Evolutionary conservation across 495 filamentous ascomycete species (phyloP).

Genomic region (Talaromyces trachyspermus): DNA sequence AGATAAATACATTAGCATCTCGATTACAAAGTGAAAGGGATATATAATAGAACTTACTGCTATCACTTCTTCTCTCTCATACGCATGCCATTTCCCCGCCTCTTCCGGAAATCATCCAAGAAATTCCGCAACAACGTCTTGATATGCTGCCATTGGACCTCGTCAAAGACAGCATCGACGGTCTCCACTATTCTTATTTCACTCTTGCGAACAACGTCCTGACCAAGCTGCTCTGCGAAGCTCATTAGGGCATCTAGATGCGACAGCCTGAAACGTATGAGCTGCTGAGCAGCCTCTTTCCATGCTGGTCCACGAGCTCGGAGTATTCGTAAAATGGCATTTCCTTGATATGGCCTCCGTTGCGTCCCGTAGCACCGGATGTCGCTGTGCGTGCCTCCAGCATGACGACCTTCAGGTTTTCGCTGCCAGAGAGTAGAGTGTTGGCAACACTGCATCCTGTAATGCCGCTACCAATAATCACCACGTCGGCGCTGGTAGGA

Average conservation of each 20-base stretch:
- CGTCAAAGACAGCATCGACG: neutral
- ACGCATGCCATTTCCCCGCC: neutral
- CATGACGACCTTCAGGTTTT: conserved; percentile 50
- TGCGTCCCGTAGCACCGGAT: conserved; percentile 72
- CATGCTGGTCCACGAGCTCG: conserved; percentile 17
- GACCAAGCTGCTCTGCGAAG: neutral
- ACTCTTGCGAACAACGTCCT: neutral
- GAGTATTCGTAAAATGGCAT: conserved; percentile 20
- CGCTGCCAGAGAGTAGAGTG: conserved; percentile 40
- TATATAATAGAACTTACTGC: neutral
- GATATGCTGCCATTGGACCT: neutral
- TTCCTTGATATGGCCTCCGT: conserved; percentile 33
- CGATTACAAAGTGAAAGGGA: neutral
- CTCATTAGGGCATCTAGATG: conserved; percentile 11
- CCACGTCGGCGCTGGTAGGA: conserved; percentile 51
- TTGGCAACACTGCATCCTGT: conserved; percentile 60
- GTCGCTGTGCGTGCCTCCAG: conserved; percentile 74
- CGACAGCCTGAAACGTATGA: conserved; percentile 22
- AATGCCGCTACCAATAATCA: conserved; percentile 67
- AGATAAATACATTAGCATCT: neutral
- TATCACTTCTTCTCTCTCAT: neutral
- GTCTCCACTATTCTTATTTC: neutral
- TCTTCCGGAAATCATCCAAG: neutral
- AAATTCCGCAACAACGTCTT: neutral
- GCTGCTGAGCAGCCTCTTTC: conserved; percentile 19